Evolutionary conservation across 495 filamentous ascomycete species (phyloP), one percentile per base, ranked within the genome.

Genomic region (Penicillium taxi): DNA sequence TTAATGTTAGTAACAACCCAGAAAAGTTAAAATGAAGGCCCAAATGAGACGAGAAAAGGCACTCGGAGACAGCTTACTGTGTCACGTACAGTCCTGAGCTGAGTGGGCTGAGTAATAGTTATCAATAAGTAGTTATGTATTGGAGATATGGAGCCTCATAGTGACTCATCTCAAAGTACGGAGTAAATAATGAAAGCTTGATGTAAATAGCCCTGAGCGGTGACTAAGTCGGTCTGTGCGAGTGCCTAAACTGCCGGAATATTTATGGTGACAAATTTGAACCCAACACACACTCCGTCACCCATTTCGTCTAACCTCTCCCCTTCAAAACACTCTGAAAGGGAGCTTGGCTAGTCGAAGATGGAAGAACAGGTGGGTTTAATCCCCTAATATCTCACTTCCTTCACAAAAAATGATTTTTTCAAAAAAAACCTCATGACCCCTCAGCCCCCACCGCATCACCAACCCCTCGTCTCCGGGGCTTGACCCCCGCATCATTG

Each of bases 341-440:
- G 58, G 59, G 61, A 66, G 56, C 50, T 44, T 46, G 58, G 63
- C 55, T 59, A 59, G 58, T 59, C 55, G 58, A 70, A 61, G 52
- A 70, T 70, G 67, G 67, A 69, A 63, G 67, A 67, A 50, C 67
- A 70, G 65, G 67, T 70, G 46, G 52, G 58, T 33, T 19, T 43
- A 4, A 31, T 43, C 23, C 29, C 18, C 20, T 22, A 7, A 40
- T 25, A 35, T 37, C 20, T 31, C 35, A 26, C 24, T 14, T 32
- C 25, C 16, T 16, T 27, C 13, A 21, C 33, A 40, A 39, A 37
- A 42, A n/a, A n/a, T n/a, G n/a, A n/a, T n/a, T n/a, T n/a, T n/a
- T n/a, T n/a, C n/a, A n/a, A n/a, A 44, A 59, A 41, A 47, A 42
- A 32, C 45, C 32, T 19, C 26, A 31, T 29, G 19, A 35, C 42